A percentile compares a stretch with the other conserved stretches of the same genome.
These are phyloP conservation scores for Tolypocladium tundrense DNA, from an alignment of 2,329 filamentous ascomycete genomes.

Conservation along the genomic window DNA sequence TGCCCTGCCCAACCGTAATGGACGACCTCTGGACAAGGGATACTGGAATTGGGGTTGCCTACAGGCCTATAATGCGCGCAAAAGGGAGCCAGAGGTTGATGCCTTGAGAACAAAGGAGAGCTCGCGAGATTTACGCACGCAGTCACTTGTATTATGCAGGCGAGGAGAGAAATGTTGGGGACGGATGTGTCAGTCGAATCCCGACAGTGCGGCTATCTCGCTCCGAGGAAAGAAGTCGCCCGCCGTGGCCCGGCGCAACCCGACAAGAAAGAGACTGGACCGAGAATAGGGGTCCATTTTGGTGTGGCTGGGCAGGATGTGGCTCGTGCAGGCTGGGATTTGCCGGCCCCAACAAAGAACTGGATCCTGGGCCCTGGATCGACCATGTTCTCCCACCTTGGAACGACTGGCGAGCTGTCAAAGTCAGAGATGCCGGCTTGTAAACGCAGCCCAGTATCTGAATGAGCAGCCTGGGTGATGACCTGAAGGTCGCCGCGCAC, in stretches of 20 bases:
- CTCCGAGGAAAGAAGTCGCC: background rate
- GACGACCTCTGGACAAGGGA: background rate
- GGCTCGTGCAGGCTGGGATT: background rate
- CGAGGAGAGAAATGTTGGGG: background rate
- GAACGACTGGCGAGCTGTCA: background rate
- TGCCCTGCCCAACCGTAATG: background rate
- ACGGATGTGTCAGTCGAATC: background rate
- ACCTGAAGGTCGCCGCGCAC: too few relatives aligned
- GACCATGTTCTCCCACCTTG: background rate
- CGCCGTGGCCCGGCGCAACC: slow-evolving; percentile 4
- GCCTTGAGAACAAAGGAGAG: too few relatives aligned
- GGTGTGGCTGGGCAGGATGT: background rate
- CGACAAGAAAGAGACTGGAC: background rate
- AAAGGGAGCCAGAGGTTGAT: background rate
- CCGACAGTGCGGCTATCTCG: background rate
- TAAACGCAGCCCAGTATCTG: too few relatives aligned
- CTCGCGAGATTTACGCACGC: background rate
- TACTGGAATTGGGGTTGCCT: background rate
- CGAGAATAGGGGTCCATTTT: background rate
- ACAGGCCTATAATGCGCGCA: background rate
- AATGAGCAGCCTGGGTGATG: too few relatives aligned
- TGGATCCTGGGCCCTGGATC: background rate
- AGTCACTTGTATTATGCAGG: background rate
- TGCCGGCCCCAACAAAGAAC: background rate
- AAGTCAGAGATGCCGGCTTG: background rate